These are phyloP conservation scores for Heliamphora exappendiculata DNA, from an alignment of 148 eudicot species.

Conservation along the genomic window DNA sequence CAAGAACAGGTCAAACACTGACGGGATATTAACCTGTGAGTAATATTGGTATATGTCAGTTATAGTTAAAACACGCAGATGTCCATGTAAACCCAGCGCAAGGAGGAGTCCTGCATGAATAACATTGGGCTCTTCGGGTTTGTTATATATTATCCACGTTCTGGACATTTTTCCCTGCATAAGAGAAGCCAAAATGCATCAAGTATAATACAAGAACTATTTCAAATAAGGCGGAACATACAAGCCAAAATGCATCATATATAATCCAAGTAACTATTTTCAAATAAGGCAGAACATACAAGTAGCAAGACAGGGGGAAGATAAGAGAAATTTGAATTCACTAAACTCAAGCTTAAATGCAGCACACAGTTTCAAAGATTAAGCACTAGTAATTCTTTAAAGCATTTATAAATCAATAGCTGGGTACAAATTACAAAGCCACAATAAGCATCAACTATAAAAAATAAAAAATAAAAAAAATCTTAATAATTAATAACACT, in stretches of 20 bases:
- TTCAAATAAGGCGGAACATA: not conserved
- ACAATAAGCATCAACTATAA: not conserved
- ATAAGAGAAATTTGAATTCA: constrained; percentile 5
- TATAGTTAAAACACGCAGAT: constrained; percentile 66
- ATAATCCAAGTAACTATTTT: not conserved
- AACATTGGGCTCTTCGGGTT: constrained; percentile 80
- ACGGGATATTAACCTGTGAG: constrained; percentile 41
- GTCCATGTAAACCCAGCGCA: constrained; percentile 91
- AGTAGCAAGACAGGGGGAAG: not conserved
- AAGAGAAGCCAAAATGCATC: constrained; percentile 6
- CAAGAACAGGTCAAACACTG: not conserved
- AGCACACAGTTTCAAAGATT: not conserved
- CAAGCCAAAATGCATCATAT: not conserved
- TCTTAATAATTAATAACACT: not conserved
- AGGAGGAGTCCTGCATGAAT: constrained; percentile 93
- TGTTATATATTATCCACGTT: constrained; percentile 94
- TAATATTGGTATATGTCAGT: constrained; percentile 81
- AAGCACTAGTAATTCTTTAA: not conserved
- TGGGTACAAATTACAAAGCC: not conserved
- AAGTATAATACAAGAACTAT: not conserved
- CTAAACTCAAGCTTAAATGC: not conserved
- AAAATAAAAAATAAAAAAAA: not conserved
- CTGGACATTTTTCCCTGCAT: constrained; percentile 89
- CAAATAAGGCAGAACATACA: constrained; percentile 5
- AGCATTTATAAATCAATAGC: not conserved